Conservation (phyloP, 2,329 filamentous ascomycete species). For the Biscogniauxia sp. region DNA sequence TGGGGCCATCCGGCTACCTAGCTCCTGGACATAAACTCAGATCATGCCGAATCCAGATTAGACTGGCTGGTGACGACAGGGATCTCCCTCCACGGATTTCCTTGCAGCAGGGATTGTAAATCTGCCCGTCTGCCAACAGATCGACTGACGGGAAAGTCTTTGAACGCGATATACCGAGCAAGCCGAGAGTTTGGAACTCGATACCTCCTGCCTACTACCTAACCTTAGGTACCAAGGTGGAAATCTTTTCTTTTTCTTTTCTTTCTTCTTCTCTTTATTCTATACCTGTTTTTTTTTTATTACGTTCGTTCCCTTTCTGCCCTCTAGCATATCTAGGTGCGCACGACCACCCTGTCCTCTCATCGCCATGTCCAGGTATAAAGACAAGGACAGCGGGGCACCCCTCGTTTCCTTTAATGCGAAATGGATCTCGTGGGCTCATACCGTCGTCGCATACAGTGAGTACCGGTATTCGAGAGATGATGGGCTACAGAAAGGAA, state of each 20-base stretch:
- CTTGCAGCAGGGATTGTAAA: neutral
- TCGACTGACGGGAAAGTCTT: neutral
- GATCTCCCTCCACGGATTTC: neutral
- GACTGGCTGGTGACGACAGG: neutral
- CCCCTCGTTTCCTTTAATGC: constrained; percentile 67
- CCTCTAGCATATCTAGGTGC: too few species aligned
- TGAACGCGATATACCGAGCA: neutral
- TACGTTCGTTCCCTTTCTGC: too few species aligned
- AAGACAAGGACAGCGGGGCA: constrained; percentile 62
- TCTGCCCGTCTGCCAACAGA: neutral
- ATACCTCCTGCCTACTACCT: neutral
- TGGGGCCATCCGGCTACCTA: too few species aligned
- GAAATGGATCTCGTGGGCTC: constrained; percentile 85
- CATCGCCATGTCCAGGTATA: constrained; percentile 42
- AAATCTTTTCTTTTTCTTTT: neutral
- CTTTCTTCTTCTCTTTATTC: neutral
- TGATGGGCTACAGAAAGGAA: neutral
- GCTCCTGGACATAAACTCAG: too few species aligned
- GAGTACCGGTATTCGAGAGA: constrained; percentile 25
- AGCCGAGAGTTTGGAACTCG: neutral
- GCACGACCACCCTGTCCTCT: constrained; percentile 1
- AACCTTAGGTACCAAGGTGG: too few species aligned
- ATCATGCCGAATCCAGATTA: neutral
- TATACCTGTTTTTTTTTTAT: neutral
- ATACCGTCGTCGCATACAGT: constrained; percentile 84